Evolutionary conservation across 495 filamentous ascomycete genomes (phyloP), one percentile per base, ranked within the genome.

Genomic region (Cercophora scortea): DNA sequence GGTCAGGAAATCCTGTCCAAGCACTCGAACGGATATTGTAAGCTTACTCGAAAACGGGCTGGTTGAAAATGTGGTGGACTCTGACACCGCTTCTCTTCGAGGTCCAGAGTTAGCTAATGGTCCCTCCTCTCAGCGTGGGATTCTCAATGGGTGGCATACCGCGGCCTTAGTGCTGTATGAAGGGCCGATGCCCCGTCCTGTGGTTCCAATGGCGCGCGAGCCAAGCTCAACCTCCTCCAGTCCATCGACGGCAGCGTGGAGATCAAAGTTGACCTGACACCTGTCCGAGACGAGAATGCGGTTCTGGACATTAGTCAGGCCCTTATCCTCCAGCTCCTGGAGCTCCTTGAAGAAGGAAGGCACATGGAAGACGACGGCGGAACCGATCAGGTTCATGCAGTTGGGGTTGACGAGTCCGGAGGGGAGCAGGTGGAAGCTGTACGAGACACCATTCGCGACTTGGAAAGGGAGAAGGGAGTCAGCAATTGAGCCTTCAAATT

Each of bases 301-400:
- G 56, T 76, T 67, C 50, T 79, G 77, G 25, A 79, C 78, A 54
- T 79, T 75, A 16, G 77, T 64, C 46, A 95, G 68, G 15, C 90
- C 90, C 71, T 94, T 87, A 40, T 70, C 70, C 63, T 89, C 77
- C 13, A 91, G 68, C 25, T 76, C 76, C 46, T 77, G 77, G 51
- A 95, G 76, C 70, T 96, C 91, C 65, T 85, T 83, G 80, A 95
- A 94, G 79, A 96, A 93, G 49, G 60, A 61, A 42, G 63, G 60
- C 32, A 94, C 76, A 74, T 96, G 87, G 51, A 95, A 79, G 50
- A 95, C 90, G 46, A 85, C 85, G 49, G 89, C 89, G 52, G 86
- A 85, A 47, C 90, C 90, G 67, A 96, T 88, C 45, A 96, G 72
- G 73, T 93, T 96, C 56, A 84, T 74, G 68, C 81, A 88, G 49